These are phyloP conservation scores for Dendrothele bispora DNA, from an alignment of 768 basidiomycete species.

Conservation along the genomic window DNA sequence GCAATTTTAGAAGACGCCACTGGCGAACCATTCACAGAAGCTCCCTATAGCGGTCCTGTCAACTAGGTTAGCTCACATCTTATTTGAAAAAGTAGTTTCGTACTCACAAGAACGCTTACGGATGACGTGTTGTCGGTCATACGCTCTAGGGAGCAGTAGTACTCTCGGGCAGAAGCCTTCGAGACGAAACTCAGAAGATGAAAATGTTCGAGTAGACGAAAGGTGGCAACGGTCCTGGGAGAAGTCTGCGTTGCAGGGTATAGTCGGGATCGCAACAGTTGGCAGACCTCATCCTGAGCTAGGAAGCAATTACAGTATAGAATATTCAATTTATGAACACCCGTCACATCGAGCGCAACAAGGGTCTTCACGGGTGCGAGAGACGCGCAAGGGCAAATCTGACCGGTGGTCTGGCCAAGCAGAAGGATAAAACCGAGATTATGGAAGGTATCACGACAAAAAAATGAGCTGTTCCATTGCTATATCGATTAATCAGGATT, in stretches of 20 bases:
- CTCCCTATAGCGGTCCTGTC: conserved; percentile 6
- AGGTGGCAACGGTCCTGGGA: conserved; percentile 12
- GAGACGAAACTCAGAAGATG: conserved; percentile 14
- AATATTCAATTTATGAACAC: conserved; percentile 9
- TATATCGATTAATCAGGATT: too few relatives aligned
- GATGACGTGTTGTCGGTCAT: conserved; percentile 8
- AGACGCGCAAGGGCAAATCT: background rate
- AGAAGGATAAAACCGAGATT: background rate
- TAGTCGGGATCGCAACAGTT: conserved; percentile 7
- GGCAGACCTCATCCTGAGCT: background rate
- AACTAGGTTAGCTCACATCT: too few relatives aligned
- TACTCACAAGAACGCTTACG: conserved; percentile 1
- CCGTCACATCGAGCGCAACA: conserved; percentile 5
- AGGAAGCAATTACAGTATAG: conserved; percentile 11
- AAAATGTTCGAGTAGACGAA: conserved; percentile 12
- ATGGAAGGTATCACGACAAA: background rate
- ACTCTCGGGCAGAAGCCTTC: conserved; percentile 5
- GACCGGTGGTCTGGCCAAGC: background rate
- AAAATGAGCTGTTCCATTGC: background rate
- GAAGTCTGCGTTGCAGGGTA: conserved; percentile 11
- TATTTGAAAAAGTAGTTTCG: background rate
- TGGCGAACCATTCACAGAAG: conserved; percentile 7
- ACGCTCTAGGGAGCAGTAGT: conserved; percentile 2
- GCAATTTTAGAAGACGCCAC: conserved; percentile 20
- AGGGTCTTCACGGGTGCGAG: background rate